Conservation (phyloP, 441 rosid species). For the Dalechampia spathulata region DNA sequence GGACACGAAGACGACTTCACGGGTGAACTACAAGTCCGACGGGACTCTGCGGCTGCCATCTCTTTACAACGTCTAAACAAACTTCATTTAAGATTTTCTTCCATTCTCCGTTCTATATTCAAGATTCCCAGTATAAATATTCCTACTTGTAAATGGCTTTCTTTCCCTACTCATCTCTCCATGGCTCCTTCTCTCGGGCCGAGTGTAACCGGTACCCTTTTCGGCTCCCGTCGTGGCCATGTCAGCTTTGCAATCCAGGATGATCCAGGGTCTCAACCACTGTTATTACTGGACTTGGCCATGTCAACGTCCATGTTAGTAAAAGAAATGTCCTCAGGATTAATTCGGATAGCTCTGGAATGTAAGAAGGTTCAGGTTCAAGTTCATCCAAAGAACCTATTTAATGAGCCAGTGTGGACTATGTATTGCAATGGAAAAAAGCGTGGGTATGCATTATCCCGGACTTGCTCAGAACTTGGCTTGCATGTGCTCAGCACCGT, state of each 20-base stretch:
- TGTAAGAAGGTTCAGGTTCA: conserved; percentile 39
- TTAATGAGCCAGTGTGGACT: conserved; percentile 63
- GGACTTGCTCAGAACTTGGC: conserved; percentile 50
- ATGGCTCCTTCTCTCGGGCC: conserved; percentile 49
- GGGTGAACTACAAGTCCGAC: conserved; percentile 27
- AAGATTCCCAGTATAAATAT: conserved; percentile 26
- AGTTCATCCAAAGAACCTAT: conserved; percentile 27
- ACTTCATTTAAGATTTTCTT: conserved; percentile 33
- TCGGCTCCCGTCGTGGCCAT: conserved; percentile 65
- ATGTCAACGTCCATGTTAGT: conserved; percentile 68
- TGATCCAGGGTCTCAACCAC: conserved; percentile 65
- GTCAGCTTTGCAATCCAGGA: conserved; percentile 81
- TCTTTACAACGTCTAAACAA: conserved; percentile 16
- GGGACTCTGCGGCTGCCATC: conserved; percentile 14
- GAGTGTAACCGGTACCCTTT: conserved; percentile 74
- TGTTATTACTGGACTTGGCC: conserved; percentile 60
- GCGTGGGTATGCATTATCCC: conserved; percentile 62
- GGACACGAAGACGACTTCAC: conserved; percentile 24
- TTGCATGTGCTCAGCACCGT: conserved; percentile 69
- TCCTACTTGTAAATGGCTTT: conserved; percentile 49
- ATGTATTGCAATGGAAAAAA: conserved; percentile 87
- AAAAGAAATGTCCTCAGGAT: conserved; percentile 85
- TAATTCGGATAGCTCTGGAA: conserved; percentile 76
- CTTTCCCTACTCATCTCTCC: conserved; percentile 41
- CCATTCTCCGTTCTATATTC: conserved; percentile 51